A percentile compares a stretch with the other conserved stretches of the same genome.
phyloP scores from a whole-genome alignment of 345 rosid genomes.

The Bretschneidera sinensis region DNA sequence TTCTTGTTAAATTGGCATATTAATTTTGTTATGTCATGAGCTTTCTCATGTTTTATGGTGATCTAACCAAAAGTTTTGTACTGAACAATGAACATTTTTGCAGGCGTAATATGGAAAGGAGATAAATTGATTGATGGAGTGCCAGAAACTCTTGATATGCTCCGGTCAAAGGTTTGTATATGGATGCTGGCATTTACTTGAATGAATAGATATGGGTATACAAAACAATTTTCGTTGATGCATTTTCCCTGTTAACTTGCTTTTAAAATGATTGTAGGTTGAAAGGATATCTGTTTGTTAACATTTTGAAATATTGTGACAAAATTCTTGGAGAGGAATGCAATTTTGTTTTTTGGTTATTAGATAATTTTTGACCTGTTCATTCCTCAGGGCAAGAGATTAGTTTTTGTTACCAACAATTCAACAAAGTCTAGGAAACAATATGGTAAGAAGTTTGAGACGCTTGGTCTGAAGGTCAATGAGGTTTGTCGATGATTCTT shows the following conservation, averaged over 20 bases:
- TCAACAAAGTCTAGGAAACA: slow-evolving; percentile 97
- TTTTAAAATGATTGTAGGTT: too few species aligned
- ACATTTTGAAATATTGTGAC: not conserved
- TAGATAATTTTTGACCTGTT: too few species aligned
- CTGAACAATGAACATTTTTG: slow-evolving; percentile 9
- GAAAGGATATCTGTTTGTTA: not conserved
- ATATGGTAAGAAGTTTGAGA: slow-evolving; percentile 90
- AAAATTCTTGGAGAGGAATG: not conserved
- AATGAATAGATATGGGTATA: too few species aligned
- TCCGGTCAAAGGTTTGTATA: slow-evolving; percentile 72
- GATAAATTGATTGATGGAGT: slow-evolving; percentile 94
- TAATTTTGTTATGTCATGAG: not conserved
- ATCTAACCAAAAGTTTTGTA: not conserved
- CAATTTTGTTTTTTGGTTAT: too few species aligned
- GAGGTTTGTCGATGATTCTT: slow-evolving; percentile 48
- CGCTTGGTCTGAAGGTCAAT: slow-evolving; percentile 70
- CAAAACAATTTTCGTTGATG: not conserved
- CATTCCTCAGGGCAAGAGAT: slow-evolving; percentile 68
- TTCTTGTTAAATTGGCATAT: not conserved
- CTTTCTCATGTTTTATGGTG: not conserved
- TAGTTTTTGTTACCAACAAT: slow-evolving; percentile 93
- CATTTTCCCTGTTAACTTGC: not conserved
- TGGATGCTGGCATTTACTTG: not conserved
- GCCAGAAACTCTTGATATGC: slow-evolving; percentile 92
- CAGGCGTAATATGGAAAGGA: slow-evolving; percentile 98